Evolutionary conservation across 1,284 basidiomycete species (phyloP), one percentile per base, ranked within the genome.

Genomic region (Irpex lacteus): DNA sequence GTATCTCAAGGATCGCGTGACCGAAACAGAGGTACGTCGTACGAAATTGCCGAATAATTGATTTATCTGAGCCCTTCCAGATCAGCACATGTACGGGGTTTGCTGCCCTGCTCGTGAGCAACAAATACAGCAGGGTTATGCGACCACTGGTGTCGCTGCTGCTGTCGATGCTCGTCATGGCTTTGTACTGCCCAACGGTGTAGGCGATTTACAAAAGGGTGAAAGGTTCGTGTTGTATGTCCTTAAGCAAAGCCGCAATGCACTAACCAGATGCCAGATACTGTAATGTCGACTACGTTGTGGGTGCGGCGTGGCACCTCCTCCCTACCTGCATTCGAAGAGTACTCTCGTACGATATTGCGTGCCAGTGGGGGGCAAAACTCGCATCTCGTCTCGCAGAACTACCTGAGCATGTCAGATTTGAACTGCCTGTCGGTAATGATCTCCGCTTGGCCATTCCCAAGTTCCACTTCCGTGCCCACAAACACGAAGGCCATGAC

Each of bases 201-300:
- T 71, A 0, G 70, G 69, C 5, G 71, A 73, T 61, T 61, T 73
- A 4, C 70, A 73, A 61, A 67, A 67, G 37, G 72, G 71, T 3
- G 72, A 73, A 60, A 26, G 68, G 71, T 72, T 37, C 3, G 49
- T 40, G 5, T 5, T 40, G 38, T 6, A 5, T 13, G 5, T 6
- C 38, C 38, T 13, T 5, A 6, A 5, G n/a, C 49, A 7, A n/a
- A n/a, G n/a, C n/a, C n/a, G n/a, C 44, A 50, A 9, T 26, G 8
- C 2, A 32, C 15, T 53, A 54, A 7, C 21, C 15, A 26, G 8
- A 8, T 8, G 32, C 13, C 49, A 67, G 66, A 36, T 64, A 60
- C 47, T 47, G 61, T 19, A 67, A 66, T 38, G 55, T 67, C 34
- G 64, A 73, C 55, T 73, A 65, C 47, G 64, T 72, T 7, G 55